Evolutionary conservation across 345 rosid species (phyloP).

Genomic region (Toxicodendron radicans): DNA sequence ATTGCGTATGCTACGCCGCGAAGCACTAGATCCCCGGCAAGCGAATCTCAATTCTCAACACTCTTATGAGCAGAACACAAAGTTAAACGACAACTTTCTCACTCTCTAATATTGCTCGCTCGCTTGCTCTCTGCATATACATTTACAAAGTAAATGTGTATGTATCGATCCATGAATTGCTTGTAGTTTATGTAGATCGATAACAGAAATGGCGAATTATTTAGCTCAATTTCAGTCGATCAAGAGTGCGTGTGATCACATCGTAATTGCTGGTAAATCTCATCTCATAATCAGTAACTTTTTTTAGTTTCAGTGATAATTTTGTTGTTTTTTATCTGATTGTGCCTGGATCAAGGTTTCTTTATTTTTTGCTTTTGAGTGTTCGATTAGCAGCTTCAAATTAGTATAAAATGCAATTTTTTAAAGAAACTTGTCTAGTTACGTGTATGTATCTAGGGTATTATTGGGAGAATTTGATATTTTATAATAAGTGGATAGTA

Average conservation of each 20-base stretch:
- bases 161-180: conserved; percentile 35
- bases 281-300: background rate
- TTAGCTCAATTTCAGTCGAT: conserved; percentile 90
- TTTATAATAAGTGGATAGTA: background rate
- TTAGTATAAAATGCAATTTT: background rate
- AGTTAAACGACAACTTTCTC: background rate
- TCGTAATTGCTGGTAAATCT: conserved; percentile 77
- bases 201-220: conserved; percentile 68
- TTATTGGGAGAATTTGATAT: background rate
- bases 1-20: conserved; percentile 20
- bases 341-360: conserved; percentile 17
- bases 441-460: background rate
- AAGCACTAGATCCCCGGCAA: conserved; percentile 31
- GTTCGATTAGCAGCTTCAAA: background rate
- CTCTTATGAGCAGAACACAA: background rate
- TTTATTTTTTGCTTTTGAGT: background rate
- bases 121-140: background rate
- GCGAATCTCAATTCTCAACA: conserved; percentile 11
- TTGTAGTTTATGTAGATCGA: conserved; percentile 40
- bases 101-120: background rate
- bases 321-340: conserved; percentile 1
- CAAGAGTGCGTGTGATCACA: conserved; percentile 67
- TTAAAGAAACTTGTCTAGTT: no score
- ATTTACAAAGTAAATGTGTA: background rate
- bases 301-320: background rate